These are phyloP conservation scores for Pestalotiopsis sp. DNA, from an alignment of 2,329 filamentous ascomycete genomes.

Conservation along the genomic window DNA sequence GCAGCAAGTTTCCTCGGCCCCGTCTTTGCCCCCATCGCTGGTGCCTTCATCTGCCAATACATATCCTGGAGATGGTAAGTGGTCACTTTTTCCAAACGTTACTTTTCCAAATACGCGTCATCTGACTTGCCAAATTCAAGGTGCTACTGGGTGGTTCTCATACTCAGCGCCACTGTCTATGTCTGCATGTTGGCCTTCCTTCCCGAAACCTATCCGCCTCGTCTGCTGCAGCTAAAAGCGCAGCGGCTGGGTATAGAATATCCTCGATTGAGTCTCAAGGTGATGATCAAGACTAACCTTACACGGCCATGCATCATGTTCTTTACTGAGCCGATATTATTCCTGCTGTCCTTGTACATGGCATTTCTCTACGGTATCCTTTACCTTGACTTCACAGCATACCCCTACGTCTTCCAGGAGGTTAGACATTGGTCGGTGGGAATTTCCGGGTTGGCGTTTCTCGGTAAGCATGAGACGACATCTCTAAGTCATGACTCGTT, in stretches of 20 bases:
- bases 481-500: neutral
- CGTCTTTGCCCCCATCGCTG: conserved; percentile 15
- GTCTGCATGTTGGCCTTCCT: conserved; percentile 30
- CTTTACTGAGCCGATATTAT: conserved; percentile 48
- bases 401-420: conserved; percentile 48
- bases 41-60: conserved; percentile 15
- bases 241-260: neutral
- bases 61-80: conserved; percentile 6
- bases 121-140: conserved; percentile 21
- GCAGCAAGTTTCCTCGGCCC: neutral
- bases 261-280: conserved; percentile 20
- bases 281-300: conserved; percentile 26
- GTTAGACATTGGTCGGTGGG: conserved; percentile 43
- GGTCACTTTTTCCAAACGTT: neutral
- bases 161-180: conserved; percentile 36
- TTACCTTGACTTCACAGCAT: conserved; percentile 50
- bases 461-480: conserved; percentile 24
- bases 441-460: conserved; percentile 46
- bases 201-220: conserved; percentile 37
- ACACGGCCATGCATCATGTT: conserved; percentile 45
- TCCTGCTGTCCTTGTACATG: conserved; percentile 45
- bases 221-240: conserved; percentile 38
- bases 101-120: neutral
- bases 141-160: conserved; percentile 42
- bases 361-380: conserved; percentile 49